Evolutionary conservation across 2,329 filamentous ascomycete genomes (phyloP).

Genomic region (Colletotrichum scovillei): DNA sequence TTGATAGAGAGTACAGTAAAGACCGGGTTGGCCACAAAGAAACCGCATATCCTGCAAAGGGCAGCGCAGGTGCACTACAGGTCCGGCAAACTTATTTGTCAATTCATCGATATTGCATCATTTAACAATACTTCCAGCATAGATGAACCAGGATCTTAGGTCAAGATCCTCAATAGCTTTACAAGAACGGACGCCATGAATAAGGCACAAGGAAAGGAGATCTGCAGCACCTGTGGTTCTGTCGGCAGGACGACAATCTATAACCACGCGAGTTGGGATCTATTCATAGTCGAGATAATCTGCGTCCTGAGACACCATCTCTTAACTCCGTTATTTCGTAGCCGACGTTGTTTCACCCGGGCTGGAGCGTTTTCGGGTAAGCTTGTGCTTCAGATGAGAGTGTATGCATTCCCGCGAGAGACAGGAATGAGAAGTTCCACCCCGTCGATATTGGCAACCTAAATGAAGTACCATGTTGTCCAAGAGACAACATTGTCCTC

Average conservation of each 20-base stretch:
- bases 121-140: too few species aligned
- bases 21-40: too few species aligned
- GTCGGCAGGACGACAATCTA: too few species aligned
- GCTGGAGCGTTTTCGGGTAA: neutral
- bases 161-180: neutral
- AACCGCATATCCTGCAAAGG: too few species aligned
- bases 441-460: neutral
- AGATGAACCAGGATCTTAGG: neutral
- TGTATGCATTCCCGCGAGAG: neutral
- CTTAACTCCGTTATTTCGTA: neutral
- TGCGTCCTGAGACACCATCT: neutral
- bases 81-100: too few species aligned
- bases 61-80: too few species aligned
- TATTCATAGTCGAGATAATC: neutral
- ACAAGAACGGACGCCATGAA: neutral
- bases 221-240: neutral
- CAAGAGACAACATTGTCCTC: neutral
- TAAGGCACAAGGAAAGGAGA: neutral
- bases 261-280: neutral
- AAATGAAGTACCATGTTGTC: neutral
- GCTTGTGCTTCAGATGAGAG: neutral
- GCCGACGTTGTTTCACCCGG: neutral
- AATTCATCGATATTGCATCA: too few species aligned
- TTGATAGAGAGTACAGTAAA: too few species aligned
- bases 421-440: neutral